Base-by-base conservation (phyloP, 2,329 filamentous ascomycete genomes). In the Colletotrichum sansevieriae region DNA sequence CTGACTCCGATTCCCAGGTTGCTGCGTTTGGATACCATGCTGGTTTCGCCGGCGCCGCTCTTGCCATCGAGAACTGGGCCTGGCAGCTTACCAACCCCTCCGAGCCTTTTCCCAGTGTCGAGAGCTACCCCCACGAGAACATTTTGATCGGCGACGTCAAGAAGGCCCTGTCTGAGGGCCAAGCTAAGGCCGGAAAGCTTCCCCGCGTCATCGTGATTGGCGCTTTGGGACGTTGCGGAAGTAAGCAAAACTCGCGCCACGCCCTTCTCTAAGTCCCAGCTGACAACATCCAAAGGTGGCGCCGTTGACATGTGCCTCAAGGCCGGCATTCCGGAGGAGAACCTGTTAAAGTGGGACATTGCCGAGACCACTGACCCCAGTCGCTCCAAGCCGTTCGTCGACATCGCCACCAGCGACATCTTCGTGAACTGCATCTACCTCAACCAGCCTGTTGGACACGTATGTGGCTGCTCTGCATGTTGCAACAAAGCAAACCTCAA, bases 391-490 rank as follows among this genome's bases (percentile, higher is more conserved):
- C 93, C 93, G 10, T 96, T 95, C 81, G 80, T 84, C 71, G 93
- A 96, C 82, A 94, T 97, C 75, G 84, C 90, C 54, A 87, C 93
- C 80, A 87, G 84, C 70, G 90, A 93, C 75, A 91, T 94, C 76
- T 93, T 94, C 77, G 85, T 96, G 79, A 97, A 96, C 84, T 94
- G 92, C 87, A 95, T 97, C 78, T 97, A 97, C 82, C 89, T 98
- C 47, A 89, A 85, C 70, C 84, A 89, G 33, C 67, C 63, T 25
- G 65, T 70, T 51, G 59, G 59, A 41, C 67, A 58, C 63, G 62
- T 68, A 57, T 4, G 64, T 67, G n/a, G 3, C 15, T 41, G 2
- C 11, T 62, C 13, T 49, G 0, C 20, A n/a, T 5, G 29, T 29
- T 29, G 29, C 29, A 29, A 29, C 29, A 29, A 29, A 29, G 29